A percentile compares a stretch with the other conserved stretches of the same genome.
Evolutionary conservation across 495 filamentous ascomycete species (phyloP).

Genomic region (Chaetomium cochliodes): DNA sequence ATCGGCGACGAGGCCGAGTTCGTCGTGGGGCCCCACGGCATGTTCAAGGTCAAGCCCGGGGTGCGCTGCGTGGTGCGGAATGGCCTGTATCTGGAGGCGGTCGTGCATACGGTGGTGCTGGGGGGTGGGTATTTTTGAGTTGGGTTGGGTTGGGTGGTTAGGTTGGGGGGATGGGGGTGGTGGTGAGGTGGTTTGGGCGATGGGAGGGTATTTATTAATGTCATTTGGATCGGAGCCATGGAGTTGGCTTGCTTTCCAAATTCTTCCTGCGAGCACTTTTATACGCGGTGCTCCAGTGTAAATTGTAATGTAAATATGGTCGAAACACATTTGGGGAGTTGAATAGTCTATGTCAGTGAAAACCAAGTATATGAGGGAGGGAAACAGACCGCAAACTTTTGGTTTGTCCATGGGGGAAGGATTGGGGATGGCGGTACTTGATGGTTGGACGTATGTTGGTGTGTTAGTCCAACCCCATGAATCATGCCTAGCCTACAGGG

Average conservation of each 20-base stretch:
- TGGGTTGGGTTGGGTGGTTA: background rate
- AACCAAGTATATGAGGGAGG: no score
- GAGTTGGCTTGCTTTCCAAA: no score
- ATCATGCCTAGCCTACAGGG: no score
- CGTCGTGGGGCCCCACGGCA: conserved; percentile 37
- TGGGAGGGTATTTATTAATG: background rate
- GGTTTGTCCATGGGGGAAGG: no score
- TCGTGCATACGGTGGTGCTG: conserved; percentile 36
- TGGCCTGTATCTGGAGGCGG: conserved; percentile 37
- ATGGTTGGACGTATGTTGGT: no score
- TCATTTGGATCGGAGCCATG: no score
- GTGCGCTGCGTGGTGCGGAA: conserved; percentile 29
- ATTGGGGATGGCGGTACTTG: no score
- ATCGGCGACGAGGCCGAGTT: conserved; percentile 36
- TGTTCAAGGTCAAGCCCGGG: conserved; percentile 32
- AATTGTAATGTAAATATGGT: background rate
- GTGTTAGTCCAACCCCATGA: no score
- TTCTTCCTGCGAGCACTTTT: no score
- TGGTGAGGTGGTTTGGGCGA: background rate
- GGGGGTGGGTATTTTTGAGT: conserved; percentile 5
- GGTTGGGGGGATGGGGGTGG: background rate
- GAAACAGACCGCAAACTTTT: no score
- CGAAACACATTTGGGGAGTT: no score
- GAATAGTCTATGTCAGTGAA: no score
- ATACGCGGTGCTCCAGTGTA: background rate